Base-by-base conservation (phyloP, 257 asterid species). In the Salvia hispanica region DNA sequence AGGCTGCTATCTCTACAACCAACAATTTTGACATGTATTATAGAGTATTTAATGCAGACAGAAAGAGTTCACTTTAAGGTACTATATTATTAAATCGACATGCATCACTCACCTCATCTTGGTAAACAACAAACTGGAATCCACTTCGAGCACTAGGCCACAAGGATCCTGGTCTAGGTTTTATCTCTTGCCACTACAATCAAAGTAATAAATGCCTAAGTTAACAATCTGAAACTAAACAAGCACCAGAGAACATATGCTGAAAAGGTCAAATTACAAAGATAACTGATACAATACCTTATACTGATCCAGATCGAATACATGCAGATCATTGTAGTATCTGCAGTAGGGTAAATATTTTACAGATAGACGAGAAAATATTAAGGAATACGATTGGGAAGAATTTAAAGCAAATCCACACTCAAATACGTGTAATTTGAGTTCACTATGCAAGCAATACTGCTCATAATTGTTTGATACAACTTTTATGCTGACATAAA, bases 121-220 rank as follows among this genome's bases (percentile, higher is more conserved):
- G 97, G 80, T 91, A 78, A 78, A 88, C 95, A 77, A 79, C 57
- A 69, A 94, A 84, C 65, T 94, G 97, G 81, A 94, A 94, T 50
- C 99, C 99, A 78, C 99, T 94, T 80, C 99, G 89, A 80, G 96
- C 84, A 66, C 95, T 86, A 3, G 99, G 99, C 99, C 99, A 91
- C 95, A 94, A 67, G 81, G 87, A 76, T 69, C 99, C 99, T 33
- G 87, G 97, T 53, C 70, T 86, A 55, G 95, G 95, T 76, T 94
- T 94, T 70, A 94, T 85, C 84, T 94, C 99, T 85, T 90, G 97
- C 97, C 99, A 93, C 99, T 93, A 74, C 66, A 82, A 68, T 43
- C 36, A 56, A 74, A 69, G 58, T 64, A 73, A 64, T 58, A n/a
- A 55, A 36, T 16, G 53, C 57, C 11, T 33, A 60, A 40, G 43